Percentiles rank a stretch among this genome's conserved stretches.
Evolutionary conservation across 2,329 filamentous ascomycete genomes (phyloP).

Genomic region (Fusarium tanahbumbuense): DNA sequence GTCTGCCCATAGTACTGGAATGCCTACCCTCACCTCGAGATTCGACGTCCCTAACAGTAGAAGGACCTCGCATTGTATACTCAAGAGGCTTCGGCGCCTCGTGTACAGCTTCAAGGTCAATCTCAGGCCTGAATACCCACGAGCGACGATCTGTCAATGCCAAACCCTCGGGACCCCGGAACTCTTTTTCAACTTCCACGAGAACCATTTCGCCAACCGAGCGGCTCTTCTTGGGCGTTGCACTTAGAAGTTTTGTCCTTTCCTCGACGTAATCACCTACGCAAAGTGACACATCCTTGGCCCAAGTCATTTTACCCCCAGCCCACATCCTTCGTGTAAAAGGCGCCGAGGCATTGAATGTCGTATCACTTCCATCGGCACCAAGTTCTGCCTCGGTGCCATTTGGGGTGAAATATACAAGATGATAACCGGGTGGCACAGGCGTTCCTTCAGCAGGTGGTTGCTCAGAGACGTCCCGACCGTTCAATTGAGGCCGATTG

Average conservation of each 20-base stretch:
- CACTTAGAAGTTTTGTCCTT: conserved; percentile 65
- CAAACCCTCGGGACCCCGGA: conserved; percentile 62
- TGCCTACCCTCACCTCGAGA: conserved; percentile 18
- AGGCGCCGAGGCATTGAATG: conserved; percentile 68
- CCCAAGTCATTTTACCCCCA: conserved; percentile 69
- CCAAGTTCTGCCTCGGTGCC: conserved; percentile 67
- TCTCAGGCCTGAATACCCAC: conserved; percentile 59
- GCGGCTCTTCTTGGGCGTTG: conserved; percentile 64
- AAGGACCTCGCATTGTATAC: conserved; percentile 39
- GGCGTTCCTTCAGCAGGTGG: conserved; percentile 59
- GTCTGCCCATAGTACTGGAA: accelerated
- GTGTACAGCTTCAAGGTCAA: conserved; percentile 39
- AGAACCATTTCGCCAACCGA: conserved; percentile 72
- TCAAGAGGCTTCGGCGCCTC: conserved; percentile 36
- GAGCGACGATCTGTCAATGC: conserved; percentile 66
- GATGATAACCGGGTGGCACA: conserved; percentile 69
- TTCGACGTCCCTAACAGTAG: conserved; percentile 42
- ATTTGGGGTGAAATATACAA: conserved; percentile 71
- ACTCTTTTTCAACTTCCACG: conserved; percentile 72
- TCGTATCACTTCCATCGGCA: conserved; percentile 68
- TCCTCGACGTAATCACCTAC: conserved; percentile 69
- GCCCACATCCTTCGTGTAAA: conserved; percentile 77
- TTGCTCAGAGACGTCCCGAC: conserved; percentile 53
- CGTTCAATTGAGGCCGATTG: conserved; percentile 58
- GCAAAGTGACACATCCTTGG: conserved; percentile 49